These are phyloP conservation scores for Tylopilus balloui DNA, from an alignment of 768 basidiomycete genomes.

Conservation along the genomic window DNA sequence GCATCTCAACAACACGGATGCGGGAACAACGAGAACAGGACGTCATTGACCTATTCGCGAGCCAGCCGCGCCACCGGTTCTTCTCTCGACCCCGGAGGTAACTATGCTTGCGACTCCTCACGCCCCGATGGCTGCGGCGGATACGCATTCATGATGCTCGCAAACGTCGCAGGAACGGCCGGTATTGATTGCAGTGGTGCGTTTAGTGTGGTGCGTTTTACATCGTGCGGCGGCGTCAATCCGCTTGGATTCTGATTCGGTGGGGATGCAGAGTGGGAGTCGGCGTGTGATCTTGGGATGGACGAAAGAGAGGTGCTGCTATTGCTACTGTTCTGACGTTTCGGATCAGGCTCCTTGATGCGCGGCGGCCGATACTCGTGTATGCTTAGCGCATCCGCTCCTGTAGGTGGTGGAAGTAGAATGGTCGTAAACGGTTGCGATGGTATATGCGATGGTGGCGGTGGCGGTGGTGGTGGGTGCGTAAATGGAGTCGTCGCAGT, in stretches of 20 bases:
- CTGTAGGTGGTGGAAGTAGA: constrained; percentile 27
- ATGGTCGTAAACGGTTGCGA: constrained; percentile 30
- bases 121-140: constrained; percentile 30
- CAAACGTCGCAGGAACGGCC: constrained; percentile 52
- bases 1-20: background rate
- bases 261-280: constrained; percentile 23
- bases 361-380: constrained; percentile 31
- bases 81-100: constrained; percentile 29
- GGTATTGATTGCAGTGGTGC: constrained; percentile 17
- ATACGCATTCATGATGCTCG: constrained; percentile 71
- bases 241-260: constrained; percentile 18
- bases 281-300: constrained; percentile 10
- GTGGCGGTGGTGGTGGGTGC: constrained; percentile 17
- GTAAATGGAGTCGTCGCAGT: constrained; percentile 13
- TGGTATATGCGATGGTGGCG: constrained; percentile 11
- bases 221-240: constrained; percentile 18
- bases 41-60: constrained; percentile 11
- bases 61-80: constrained; percentile 12
- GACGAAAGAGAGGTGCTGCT: constrained; percentile 8
- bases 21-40: background rate
- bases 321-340: constrained; percentile 13
- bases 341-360: constrained; percentile 17
- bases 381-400: constrained; percentile 28
- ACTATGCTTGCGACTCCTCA: constrained; percentile 23
- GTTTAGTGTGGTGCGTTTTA: constrained; percentile 7